Evolutionary conservation across 257 asterid genomes (phyloP), one percentile per base, ranked within the genome.

Genomic region (Ilex aquifolium): DNA sequence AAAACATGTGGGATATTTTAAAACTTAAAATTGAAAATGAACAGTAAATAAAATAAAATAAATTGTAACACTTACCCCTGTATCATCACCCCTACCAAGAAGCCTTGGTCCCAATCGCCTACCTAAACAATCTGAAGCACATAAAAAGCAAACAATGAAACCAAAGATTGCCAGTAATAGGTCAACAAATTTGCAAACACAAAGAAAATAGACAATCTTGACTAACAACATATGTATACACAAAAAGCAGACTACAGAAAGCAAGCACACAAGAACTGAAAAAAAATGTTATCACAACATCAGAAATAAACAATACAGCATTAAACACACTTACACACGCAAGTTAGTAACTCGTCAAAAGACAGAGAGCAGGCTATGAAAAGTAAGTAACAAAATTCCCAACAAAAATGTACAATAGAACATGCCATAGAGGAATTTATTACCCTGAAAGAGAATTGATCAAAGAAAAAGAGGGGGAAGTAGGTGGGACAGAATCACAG

Each of bases 101-200:
- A 93, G 80, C 82, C 82, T 90, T 59, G 99, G 97, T 56, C 99
- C 99, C 82, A 87, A 79, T 60, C 99, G 80, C 62, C 97, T 87
- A 64, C 97, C 97, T 78, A 93, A 80, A 80, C 99, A 93, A 83
- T 88, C 99, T 93, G 91, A 74, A 79, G 80, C 46, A 21, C 27
- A 55, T 60, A 48, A 39, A 56, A 36, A 8, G 42, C 5, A 59
- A 61, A 65, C 68, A 65, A 40, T 30, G 67, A 60, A 42, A 76
- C 29, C 27, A 21, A 60, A 68, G 58, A 30, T 62, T 59, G 52
- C 55, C 11, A 61, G 62, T 13, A 21, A 55, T 54, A 10, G 57
- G 56, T 46, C 10, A 46, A 6, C 52, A 46, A 7, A 14, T 36
- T 36, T 36, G 42, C 42, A 36, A 36, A 36, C 1, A 49, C 54